phyloP scores from a whole-genome alignment of 73 alveolate species.

The Tetrahymena thermophila region DNA sequence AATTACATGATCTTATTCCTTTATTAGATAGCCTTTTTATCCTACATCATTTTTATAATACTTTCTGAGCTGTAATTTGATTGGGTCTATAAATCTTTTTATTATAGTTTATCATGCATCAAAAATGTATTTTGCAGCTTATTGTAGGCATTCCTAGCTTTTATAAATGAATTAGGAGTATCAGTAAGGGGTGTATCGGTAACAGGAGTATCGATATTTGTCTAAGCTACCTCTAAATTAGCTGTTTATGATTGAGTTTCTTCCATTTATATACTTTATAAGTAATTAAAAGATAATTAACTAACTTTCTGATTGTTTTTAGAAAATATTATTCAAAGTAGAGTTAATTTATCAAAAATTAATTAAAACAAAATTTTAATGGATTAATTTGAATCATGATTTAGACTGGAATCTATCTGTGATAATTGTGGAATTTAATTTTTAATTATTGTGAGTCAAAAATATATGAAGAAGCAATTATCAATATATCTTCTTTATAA shows the following conservation, averaged over 20 bases:
- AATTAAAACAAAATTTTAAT: not conserved
- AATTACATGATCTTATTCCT: not conserved
- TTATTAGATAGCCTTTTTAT: not conserved
- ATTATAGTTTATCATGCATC: not conserved
- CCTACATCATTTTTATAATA: not conserved
- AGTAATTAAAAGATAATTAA: not conserved
- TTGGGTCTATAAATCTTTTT: not conserved
- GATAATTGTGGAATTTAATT: not conserved
- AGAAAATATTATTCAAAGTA: not conserved
- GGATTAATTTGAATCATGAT: not conserved
- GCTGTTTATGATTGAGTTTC: not conserved
- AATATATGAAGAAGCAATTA: too few relatives aligned
- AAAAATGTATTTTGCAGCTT: not conserved
- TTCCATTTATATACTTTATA: not conserved
- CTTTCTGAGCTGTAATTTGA: not conserved
- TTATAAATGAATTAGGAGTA: not conserved
- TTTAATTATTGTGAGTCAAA: too few relatives aligned
- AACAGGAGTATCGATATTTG: not conserved
- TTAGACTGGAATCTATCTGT: not conserved
- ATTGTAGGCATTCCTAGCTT: not conserved
- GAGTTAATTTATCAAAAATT: not conserved
- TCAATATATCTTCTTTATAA: too few relatives aligned
- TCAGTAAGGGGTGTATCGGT: not conserved
- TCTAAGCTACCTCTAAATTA: not conserved
- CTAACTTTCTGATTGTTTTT: not conserved